Evolutionary conservation across 257 asterid genomes (phyloP).

Genomic region (Eustoma russellianum): DNA sequence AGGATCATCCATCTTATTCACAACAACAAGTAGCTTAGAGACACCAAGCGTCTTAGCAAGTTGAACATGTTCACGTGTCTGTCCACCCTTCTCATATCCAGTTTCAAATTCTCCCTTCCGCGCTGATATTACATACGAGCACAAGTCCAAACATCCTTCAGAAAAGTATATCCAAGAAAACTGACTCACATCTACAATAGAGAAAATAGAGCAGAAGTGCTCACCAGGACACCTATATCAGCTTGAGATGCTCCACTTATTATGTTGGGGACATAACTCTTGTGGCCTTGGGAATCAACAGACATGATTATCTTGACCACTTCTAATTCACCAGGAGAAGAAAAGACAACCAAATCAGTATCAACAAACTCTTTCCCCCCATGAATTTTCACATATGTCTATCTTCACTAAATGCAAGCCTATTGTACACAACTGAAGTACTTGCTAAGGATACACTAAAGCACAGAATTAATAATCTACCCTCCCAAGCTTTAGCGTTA

Average conservation of each 20-base stretch:
- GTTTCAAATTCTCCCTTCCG: slow-evolving; percentile 96
- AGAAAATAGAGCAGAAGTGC: slow-evolving; percentile 9
- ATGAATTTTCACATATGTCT: too few relatives aligned
- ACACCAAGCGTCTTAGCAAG: slow-evolving; percentile 96
- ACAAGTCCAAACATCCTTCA: not conserved
- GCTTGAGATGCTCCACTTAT: slow-evolving; percentile 99
- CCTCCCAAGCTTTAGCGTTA: too few relatives aligned
- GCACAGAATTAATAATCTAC: too few relatives aligned
- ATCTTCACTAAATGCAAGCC: too few relatives aligned
- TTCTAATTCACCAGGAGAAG: not conserved
- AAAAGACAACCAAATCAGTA: not conserved
- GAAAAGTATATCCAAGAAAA: not conserved
- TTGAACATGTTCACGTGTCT: slow-evolving; percentile 96
- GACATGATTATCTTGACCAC: not conserved
- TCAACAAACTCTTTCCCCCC: not conserved
- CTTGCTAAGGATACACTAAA: too few relatives aligned
- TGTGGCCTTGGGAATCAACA: slow-evolving; percentile 55
- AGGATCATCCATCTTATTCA: slow-evolving; percentile 98
- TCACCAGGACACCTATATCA: slow-evolving; percentile 86
- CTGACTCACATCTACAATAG: slow-evolving; percentile 2
- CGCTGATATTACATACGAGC: slow-evolving; percentile 76
- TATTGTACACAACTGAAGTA: too few relatives aligned
- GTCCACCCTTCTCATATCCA: slow-evolving; percentile 99
- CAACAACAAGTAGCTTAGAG: slow-evolving; percentile 81
- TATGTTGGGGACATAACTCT: slow-evolving; percentile 96